phyloP scores from a whole-genome alignment of 495 filamentous ascomycete genomes.

The Xylaria flabelliformis region DNA sequence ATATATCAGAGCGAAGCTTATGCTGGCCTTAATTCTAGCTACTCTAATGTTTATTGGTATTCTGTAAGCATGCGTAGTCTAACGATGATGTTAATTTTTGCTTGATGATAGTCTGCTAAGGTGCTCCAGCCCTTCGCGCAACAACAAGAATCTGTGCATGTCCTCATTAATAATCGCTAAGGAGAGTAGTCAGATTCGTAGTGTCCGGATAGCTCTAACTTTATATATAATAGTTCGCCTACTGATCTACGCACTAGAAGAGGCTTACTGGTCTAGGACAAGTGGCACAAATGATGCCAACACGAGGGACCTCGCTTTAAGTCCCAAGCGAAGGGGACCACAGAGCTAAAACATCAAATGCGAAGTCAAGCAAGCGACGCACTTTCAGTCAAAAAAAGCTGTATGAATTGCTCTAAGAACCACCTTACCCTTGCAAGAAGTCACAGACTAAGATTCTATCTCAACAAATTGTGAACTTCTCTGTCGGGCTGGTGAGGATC shows the following conservation, averaged over 20 bases:
- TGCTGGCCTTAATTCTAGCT: not conserved
- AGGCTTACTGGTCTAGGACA: no score
- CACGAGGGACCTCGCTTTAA: not conserved
- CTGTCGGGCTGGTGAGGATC: no score
- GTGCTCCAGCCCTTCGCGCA: no score
- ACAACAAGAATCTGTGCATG: no score
- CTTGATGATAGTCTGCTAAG: no score
- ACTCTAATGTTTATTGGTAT: not conserved
- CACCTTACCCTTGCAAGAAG: not conserved
- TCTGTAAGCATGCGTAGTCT: not conserved
- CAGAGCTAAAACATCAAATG: not conserved
- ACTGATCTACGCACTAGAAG: no score
- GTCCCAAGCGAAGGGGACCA: not conserved
- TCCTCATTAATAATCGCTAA: no score
- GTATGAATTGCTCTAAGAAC: not conserved
- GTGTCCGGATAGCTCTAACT: no score
- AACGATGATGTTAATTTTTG: not conserved
- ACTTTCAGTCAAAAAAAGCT: not conserved
- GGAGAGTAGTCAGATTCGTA: no score
- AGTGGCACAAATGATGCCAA: not conserved
- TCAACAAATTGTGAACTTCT: not conserved
- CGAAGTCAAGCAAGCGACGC: not conserved
- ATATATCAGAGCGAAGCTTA: not conserved
- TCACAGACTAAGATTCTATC: not conserved
- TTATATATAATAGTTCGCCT: no score